Percentiles rank a stretch among this genome's conserved stretches.
phyloP scores from a whole-genome alignment of 768 basidiomycete species.

The Cystobasidium onofrii region DNA sequence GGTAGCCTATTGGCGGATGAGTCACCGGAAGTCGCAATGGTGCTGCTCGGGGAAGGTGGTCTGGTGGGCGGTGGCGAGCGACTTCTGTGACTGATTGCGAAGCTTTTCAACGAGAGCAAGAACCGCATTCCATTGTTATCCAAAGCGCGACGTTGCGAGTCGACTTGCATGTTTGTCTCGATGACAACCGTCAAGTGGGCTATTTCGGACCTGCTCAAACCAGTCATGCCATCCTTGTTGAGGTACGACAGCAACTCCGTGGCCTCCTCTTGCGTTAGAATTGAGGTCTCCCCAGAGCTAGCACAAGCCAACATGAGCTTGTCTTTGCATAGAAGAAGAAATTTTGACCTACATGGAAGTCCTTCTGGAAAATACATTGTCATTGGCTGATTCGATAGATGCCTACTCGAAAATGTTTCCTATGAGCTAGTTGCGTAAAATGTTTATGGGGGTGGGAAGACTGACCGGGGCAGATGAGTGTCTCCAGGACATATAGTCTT shows the following conservation, averaged over 20 bases:
- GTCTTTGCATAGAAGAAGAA: neutral
- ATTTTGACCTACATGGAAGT: neutral
- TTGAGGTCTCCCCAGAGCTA: slow-evolving; percentile 55
- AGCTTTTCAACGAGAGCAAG: slow-evolving; percentile 82
- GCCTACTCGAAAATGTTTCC: neutral
- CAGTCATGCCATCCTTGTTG: slow-evolving; percentile 59
- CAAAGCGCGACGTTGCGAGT: slow-evolving; percentile 79
- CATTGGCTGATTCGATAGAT: neutral
- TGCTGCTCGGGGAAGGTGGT: neutral
- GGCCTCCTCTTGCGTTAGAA: neutral
- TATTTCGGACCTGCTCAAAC: slow-evolving; percentile 69
- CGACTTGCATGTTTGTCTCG: slow-evolving; percentile 64
- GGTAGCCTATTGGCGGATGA: neutral
- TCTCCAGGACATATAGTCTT: neutral
- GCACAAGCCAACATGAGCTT: neutral
- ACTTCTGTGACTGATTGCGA: slow-evolving; percentile 43
- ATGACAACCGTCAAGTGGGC: slow-evolving; percentile 74
- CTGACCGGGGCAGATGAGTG: too few relatives aligned
- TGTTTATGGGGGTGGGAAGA: too few relatives aligned
- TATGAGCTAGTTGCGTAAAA: too few relatives aligned
- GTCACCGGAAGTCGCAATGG: neutral
- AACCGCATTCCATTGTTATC: slow-evolving; percentile 90
- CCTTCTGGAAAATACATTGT: neutral
- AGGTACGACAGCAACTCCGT: slow-evolving; percentile 58
- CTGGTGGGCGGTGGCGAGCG: neutral